Percentiles rank a stretch among this genome's conserved stretches.
These are phyloP conservation scores for Marchantia polymorpha DNA, from an alignment of 225 moss, liverwort and hornwort genomes.

Conservation along the genomic window DNA sequence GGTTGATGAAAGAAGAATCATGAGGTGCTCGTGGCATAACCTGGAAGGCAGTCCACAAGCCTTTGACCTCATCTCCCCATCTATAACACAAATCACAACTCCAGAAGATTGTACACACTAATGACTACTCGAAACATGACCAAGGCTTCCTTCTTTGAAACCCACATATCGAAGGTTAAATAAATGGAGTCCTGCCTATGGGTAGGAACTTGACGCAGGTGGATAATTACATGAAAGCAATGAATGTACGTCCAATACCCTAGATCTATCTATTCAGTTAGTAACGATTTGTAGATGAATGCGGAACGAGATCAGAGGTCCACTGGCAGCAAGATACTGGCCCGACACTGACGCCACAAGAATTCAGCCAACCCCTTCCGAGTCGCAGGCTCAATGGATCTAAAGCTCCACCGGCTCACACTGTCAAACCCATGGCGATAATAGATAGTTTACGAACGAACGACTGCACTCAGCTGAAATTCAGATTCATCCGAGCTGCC, in stretches of 20 bases:
- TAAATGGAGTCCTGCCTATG: constrained; percentile 14
- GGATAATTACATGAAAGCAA: constrained; percentile 20
- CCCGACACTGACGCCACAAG: neutral
- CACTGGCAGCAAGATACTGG: constrained; percentile 17
- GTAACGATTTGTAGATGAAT: neutral
- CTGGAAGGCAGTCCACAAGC: neutral
- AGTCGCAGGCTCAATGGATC: neutral
- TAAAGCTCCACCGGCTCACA: neutral
- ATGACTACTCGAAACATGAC: constrained; percentile 4
- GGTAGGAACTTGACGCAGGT: neutral
- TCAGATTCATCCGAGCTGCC: constrained; percentile 50
- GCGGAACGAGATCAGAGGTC: neutral
- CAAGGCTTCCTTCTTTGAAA: neutral
- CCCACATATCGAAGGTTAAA: constrained; percentile 6
- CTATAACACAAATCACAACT: constrained; percentile 6
- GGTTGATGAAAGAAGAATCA: neutral
- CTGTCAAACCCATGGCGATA: neutral
- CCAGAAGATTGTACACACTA: constrained; percentile 17
- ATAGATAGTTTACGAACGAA: neutral
- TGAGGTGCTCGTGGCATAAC: constrained; percentile 5
- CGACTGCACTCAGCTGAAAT: constrained; percentile 9
- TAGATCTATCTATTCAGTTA: constrained; percentile 2
- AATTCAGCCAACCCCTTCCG: neutral
- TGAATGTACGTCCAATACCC: constrained; percentile 6
- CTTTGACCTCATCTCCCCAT: constrained; percentile 5